Percentiles rank a stretch among this genome's conserved stretches.
phyloP scores from a whole-genome alignment of 345 rosid genomes.

The Euphorbia tirucalli region DNA sequence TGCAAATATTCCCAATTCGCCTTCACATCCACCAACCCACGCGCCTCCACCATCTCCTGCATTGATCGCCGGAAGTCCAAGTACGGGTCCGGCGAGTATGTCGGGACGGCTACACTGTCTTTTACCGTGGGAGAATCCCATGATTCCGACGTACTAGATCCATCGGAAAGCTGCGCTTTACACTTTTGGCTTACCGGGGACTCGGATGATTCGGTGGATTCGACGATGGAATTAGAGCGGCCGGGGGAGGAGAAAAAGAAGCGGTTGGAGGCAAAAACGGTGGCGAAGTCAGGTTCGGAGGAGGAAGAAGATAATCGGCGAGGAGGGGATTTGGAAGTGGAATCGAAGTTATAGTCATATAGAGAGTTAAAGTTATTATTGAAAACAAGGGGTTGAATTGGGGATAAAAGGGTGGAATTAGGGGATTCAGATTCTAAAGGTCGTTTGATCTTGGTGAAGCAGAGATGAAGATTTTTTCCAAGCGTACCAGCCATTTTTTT shows the following conservation, averaged over 20 bases:
- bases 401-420: neutral
- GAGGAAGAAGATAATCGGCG: slow-evolving; percentile 19
- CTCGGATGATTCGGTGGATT: slow-evolving; percentile 38
- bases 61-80: slow-evolving; percentile 82
- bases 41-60: slow-evolving; percentile 97
- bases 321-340: slow-evolving; percentile 21
- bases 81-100: slow-evolving; percentile 81
- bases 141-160: neutral
- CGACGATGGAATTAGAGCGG: slow-evolving; percentile 80
- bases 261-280: slow-evolving; percentile 69
- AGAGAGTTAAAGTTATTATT: slow-evolving; percentile 50
- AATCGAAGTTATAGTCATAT: slow-evolving; percentile 24
- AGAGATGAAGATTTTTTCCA: slow-evolving; percentile 46
- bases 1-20: slow-evolving; percentile 70
- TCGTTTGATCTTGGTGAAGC: slow-evolving; percentile 48
- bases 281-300: slow-evolving; percentile 59
- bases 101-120: slow-evolving; percentile 56
- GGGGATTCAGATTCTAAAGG: slow-evolving; percentile 25
- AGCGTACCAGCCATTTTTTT: slow-evolving; percentile 32
- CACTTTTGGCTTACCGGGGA: neutral
- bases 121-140: slow-evolving; percentile 16
- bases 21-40: slow-evolving; percentile 45
- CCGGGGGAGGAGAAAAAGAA: slow-evolving; percentile 96
- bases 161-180: neutral
- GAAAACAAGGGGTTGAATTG: slow-evolving; percentile 23